phyloP scores from a whole-genome alignment of 169 alveolate genomes.

The Cytauxzoon felis region DNA sequence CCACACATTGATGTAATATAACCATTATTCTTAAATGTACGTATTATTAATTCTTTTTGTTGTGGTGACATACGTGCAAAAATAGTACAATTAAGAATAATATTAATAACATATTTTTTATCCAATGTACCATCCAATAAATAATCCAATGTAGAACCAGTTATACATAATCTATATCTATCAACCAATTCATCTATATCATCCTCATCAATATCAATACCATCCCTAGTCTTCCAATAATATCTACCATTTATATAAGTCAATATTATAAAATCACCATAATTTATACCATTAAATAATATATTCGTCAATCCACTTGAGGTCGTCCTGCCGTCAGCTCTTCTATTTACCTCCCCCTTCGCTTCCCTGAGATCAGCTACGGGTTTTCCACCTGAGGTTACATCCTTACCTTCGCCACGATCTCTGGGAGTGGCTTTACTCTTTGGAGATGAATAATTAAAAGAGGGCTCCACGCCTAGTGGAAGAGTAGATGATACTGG shows the following conservation, averaged over 20 bases:
- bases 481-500: too few species aligned
- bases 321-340: not conserved
- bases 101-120: conserved; percentile 36
- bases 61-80: conserved; percentile 96
- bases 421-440: not conserved
- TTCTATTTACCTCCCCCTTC: not conserved
- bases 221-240: conserved; percentile 47
- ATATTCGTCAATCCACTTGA: too few species aligned
- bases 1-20: conserved; percentile 93
- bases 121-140: not conserved
- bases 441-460: too few species aligned
- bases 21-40: conserved; percentile 77
- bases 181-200: conserved; percentile 9
- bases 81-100: conserved; percentile 71
- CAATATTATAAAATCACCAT: conserved; percentile 49
- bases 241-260: conserved; percentile 4
- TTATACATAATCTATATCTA: conserved; percentile 24
- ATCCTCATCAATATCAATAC: conserved; percentile 20
- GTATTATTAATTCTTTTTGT: conserved; percentile 85
- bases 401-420: not conserved
- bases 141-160: conserved; percentile 41
- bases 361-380: too few species aligned
- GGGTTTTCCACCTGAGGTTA: too few species aligned
- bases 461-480: too few species aligned
- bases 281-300: not conserved